phyloP scores from a whole-genome alignment of 2,329 filamentous ascomycete species.

The Phialemoniopsis sp. region DNA sequence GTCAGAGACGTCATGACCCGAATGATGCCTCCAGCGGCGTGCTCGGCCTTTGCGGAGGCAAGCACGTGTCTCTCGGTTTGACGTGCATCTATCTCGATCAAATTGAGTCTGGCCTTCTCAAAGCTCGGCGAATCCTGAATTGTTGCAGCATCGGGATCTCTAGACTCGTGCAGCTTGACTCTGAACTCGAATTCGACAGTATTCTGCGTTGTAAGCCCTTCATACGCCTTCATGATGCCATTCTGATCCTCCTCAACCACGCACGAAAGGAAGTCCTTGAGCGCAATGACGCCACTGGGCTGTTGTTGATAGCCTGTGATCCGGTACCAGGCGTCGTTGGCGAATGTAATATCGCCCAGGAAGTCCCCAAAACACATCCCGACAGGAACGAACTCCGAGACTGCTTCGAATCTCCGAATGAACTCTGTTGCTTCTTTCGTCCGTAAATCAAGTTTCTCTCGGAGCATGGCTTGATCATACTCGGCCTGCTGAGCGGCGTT shows the following conservation, averaged over 20 bases:
- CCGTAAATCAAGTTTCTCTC: constrained; percentile 58
- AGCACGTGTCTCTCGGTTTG: constrained; percentile 35
- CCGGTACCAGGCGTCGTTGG: constrained; percentile 63
- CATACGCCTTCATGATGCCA: constrained; percentile 34
- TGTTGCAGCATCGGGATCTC: constrained; percentile 16
- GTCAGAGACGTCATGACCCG: constrained; percentile 45
- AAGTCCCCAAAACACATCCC: constrained; percentile 69
- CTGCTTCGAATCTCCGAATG: constrained; percentile 63
- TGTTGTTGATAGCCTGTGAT: constrained; percentile 39
- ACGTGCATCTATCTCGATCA: constrained; percentile 22
- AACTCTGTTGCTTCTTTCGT: constrained; percentile 45
- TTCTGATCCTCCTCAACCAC: constrained; percentile 41
- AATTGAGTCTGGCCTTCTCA: constrained; percentile 25
- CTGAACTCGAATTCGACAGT: constrained; percentile 43
- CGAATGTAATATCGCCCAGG: constrained; percentile 62
- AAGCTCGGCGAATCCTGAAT: constrained; percentile 28
- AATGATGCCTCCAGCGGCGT: constrained; percentile 34
- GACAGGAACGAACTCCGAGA: constrained; percentile 70
- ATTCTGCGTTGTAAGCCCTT: constrained; percentile 29
- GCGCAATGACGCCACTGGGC: constrained; percentile 6
- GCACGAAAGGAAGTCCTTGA: constrained; percentile 35
- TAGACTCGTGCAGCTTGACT: constrained; percentile 21
- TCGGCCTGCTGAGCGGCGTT: constrained; percentile 61
- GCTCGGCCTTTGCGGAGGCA: constrained; percentile 43
- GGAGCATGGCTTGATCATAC: constrained; percentile 62